phyloP scores from a whole-genome alignment of 2,329 filamentous ascomycete genomes.

The Botrytis galanthina region DNA sequence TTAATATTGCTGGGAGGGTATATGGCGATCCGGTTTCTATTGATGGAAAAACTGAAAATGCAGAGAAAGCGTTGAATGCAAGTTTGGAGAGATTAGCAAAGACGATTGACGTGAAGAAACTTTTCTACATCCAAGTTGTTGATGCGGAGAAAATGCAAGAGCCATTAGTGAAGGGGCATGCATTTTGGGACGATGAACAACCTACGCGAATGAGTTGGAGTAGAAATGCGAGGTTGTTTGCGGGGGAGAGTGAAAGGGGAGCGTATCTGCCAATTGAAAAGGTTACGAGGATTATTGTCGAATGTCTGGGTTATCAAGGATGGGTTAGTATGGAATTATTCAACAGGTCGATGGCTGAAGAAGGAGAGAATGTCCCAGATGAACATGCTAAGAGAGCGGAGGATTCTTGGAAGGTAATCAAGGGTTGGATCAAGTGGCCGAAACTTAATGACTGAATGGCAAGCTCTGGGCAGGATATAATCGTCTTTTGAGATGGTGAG shows the following conservation, averaged over 20 bases:
- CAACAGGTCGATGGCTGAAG: slow-evolving; percentile 49
- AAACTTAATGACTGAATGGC: not conserved
- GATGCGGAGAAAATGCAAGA: slow-evolving; percentile 63
- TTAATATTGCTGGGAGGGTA: slow-evolving; percentile 69
- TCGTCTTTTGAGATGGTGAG: not conserved
- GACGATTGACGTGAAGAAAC: slow-evolving; percentile 56
- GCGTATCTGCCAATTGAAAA: slow-evolving; percentile 57
- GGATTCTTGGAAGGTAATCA: slow-evolving; percentile 44
- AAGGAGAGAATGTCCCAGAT: slow-evolving; percentile 45
- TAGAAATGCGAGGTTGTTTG: slow-evolving; percentile 68
- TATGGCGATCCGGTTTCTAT: slow-evolving; percentile 62
- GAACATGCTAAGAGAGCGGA: slow-evolving; percentile 52
- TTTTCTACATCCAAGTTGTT: slow-evolving; percentile 75
- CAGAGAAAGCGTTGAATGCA: slow-evolving; percentile 52
- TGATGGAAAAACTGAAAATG: slow-evolving; percentile 52
- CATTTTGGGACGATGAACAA: slow-evolving; percentile 56
- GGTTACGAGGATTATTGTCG: slow-evolving; percentile 48
- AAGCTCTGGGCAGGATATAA: not conserved
- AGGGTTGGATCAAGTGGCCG: slow-evolving; percentile 23
- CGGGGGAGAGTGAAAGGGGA: slow-evolving; percentile 52
- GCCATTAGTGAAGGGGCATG: slow-evolving; percentile 56
- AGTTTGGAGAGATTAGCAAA: slow-evolving; percentile 25
- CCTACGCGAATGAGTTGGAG: slow-evolving; percentile 73
- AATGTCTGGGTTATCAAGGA: slow-evolving; percentile 55
- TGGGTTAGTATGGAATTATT: slow-evolving; percentile 61